Conservation (phyloP, 2,329 filamentous ascomycete genomes). For the Bretziella fagacearum region DNA sequence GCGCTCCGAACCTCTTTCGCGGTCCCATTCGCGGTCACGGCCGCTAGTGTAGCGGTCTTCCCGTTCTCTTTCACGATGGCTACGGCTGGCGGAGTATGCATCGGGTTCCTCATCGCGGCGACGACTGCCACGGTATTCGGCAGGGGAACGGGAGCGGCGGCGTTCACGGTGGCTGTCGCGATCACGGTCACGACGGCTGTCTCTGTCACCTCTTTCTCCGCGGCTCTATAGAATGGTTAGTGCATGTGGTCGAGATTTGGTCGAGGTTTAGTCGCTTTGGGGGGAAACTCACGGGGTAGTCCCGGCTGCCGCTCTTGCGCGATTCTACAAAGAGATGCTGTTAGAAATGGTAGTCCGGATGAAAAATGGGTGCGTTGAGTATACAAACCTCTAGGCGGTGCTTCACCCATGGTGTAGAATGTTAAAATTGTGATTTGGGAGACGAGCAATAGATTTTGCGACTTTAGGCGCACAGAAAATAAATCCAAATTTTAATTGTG, state of each 20-base stretch:
- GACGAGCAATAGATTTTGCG: too few relatives aligned
- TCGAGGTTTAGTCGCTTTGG: not conserved
- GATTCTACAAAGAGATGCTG: slow-evolving; percentile 23
- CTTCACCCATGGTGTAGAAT: slow-evolving; percentile 87
- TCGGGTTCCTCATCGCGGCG: slow-evolving; percentile 67
- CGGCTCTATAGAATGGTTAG: slow-evolving; percentile 7
- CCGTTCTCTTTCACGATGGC: slow-evolving; percentile 80
- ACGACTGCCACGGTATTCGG: slow-evolving; percentile 45
- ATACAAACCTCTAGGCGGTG: slow-evolving; percentile 18
- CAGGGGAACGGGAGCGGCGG: slow-evolving; percentile 71
- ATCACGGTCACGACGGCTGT: slow-evolving; percentile 23
- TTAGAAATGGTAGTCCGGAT: too few relatives aligned
- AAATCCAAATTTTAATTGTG: not conserved
- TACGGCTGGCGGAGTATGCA: slow-evolving; percentile 82
- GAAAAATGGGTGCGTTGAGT: not conserved
- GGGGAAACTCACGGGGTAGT: slow-evolving; percentile 32
- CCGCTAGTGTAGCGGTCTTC: slow-evolving; percentile 70
- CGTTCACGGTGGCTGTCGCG: slow-evolving; percentile 36
- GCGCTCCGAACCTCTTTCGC: slow-evolving; percentile 41
- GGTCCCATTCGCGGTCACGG: slow-evolving; percentile 62
- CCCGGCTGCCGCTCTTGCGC: slow-evolving; percentile 31
- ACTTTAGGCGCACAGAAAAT: too few relatives aligned
- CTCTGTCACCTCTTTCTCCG: slow-evolving; percentile 22
- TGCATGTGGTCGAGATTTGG: not conserved
- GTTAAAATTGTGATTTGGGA: too few relatives aligned